Evolutionary conservation across 177 flowering plant genomes (phyloP).

Genomic region (Vitis hybrid): DNA sequence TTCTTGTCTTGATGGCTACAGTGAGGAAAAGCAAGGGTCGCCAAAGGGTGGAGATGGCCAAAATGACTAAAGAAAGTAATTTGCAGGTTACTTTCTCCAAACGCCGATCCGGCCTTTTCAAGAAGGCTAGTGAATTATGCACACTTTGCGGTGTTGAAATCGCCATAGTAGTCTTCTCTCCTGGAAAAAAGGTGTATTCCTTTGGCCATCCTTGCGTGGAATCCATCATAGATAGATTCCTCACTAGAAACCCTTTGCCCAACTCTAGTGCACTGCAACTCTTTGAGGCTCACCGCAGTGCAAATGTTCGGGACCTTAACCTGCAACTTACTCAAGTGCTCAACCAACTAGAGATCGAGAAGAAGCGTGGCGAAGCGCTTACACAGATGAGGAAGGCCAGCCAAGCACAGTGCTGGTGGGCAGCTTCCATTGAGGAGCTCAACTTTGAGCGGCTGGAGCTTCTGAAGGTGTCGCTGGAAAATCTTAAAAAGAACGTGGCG

Average conservation of each 20-base stretch:
- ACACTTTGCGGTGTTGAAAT: constrained; percentile 30
- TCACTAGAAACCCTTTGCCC: constrained; percentile 6
- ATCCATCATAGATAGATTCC: constrained; percentile 11
- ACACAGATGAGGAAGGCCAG: constrained; percentile 4
- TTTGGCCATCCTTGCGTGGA: constrained; percentile 31
- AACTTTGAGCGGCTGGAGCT: constrained; percentile 17
- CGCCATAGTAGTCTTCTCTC: constrained; percentile 27
- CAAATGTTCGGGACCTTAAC: constrained; percentile 23
- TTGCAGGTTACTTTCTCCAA: constrained; percentile 34
- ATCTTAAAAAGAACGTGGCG: constrained; percentile 22
- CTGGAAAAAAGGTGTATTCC: constrained; percentile 25
- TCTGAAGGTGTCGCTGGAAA: constrained; percentile 14
- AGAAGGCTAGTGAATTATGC: constrained; percentile 35
- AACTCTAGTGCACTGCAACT: constrained; percentile 7
- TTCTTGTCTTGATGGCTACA: constrained; percentile 1
- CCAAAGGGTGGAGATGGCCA: constrained; percentile 29
- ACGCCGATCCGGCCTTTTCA: constrained; percentile 29
- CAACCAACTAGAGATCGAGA: constrained; percentile 25
- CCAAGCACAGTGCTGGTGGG: constrained; percentile 26
- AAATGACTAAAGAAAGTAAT: constrained; percentile 20
- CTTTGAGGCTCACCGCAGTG: constrained; percentile 25
- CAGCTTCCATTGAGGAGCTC: constrained; percentile 18
- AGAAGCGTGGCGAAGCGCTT: constrained; percentile 25
- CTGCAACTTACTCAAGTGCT: constrained; percentile 20
- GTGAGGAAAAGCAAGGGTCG: constrained; percentile 24